Base-by-base conservation (phyloP, 140 eudicot genomes). In the Erigeron philadelphicus region DNA sequence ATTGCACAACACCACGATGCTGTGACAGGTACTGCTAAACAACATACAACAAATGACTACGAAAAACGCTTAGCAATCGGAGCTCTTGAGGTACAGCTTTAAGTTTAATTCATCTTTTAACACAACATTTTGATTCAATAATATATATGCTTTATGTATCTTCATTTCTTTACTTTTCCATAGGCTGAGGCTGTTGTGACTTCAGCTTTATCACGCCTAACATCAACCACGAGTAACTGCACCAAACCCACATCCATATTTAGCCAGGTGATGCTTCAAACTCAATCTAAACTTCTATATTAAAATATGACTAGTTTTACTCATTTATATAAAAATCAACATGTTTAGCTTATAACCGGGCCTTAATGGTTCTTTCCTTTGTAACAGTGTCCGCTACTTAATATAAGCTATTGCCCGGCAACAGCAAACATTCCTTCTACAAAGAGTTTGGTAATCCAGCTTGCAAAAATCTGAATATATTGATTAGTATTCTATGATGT, bases 1-100 rank as follows among this genome's bases (percentile, higher is more conserved):
- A 81, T 89, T n/a, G 88, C 96, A 38, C 98, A 93, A 66, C 98
- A 93, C 67, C 98, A 93, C 69, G 98, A 93, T 73, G 98, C 96
- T 7, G 81, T 87, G 21, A 84, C 82, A 41, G 98, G 98, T 50
- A 93, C 96, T 63, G 88, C 98, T 62, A 80, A 81, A 81, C 96
- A 89, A 70, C 96, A 88, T 70, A 84, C 90, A 12, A 89, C 98
- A 68, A 31, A 89, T 49, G 96, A 93, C 83, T 89, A 93, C 73
- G 83, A 79, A 54, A 93, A 93, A 78, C 95, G 94, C 59, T 78
- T 93, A 78, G 87, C 95, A 71, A 82, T 85, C 75, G 98, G 98
- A 66, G 88, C 96, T 61, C 68, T 66, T 2, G 86, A 93, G 96
- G 98, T 93, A 63, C 23, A 61, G 12, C 17, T 41, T 59, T 58